phyloP scores from a whole-genome alignment of 2,329 filamentous ascomycete species.

The Pseudogymnoascus sp. region DNA sequence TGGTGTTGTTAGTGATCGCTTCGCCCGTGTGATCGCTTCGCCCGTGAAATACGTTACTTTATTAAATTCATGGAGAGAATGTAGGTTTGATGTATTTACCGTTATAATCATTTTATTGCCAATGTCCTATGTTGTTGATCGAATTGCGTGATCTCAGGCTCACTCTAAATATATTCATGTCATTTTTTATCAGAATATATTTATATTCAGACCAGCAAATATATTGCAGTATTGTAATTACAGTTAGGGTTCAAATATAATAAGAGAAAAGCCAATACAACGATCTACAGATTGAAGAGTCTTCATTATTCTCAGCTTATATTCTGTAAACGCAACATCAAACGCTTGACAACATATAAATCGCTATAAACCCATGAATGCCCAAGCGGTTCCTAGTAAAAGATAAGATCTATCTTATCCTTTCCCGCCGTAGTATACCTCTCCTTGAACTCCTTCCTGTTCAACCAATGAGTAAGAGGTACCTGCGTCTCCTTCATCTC shows the following conservation, averaged over 20 bases:
- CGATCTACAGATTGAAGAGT: background rate
- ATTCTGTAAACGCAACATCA: background rate
- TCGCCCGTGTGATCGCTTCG: too few species aligned
- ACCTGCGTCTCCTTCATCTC: slow-evolving; percentile 92
- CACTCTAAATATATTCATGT: background rate
- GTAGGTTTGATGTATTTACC: background rate
- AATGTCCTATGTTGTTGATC: background rate
- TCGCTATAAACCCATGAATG: background rate
- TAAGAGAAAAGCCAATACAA: background rate
- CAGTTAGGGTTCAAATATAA: background rate
- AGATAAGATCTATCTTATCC: slow-evolving; percentile 37
- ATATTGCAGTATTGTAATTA: background rate
- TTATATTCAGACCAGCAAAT: background rate
- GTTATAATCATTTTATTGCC: background rate
- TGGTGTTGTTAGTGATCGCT: too few species aligned
- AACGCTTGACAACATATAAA: background rate
- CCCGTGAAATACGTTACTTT: too few species aligned
- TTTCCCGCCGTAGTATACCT: slow-evolving; percentile 52
- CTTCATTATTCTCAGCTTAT: background rate
- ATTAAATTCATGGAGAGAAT: background rate
- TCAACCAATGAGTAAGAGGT: slow-evolving; percentile 67
- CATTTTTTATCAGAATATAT: background rate
- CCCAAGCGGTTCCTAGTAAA: slow-evolving; percentile 32
- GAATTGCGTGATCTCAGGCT: background rate
- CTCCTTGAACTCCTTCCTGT: slow-evolving; percentile 60